These are phyloP conservation scores for Fagus sylvatica DNA, from an alignment of 306 rosid species.

Conservation along the genomic window DNA sequence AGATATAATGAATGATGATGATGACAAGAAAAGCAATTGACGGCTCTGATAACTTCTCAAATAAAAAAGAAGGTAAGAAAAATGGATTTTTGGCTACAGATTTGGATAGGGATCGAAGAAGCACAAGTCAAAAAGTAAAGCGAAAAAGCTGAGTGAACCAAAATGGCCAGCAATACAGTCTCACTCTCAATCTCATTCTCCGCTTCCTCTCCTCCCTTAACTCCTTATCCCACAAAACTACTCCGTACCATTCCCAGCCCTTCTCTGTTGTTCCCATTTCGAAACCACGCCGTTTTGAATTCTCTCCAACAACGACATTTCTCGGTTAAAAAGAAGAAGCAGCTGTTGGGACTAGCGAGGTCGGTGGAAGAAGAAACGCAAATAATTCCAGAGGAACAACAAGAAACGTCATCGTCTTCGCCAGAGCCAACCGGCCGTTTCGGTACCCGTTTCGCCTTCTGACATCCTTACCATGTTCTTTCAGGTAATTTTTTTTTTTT, in stretches of 20 bases:
- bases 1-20: too few species aligned
- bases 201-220: neutral
- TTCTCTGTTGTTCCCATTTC: slow-evolving; percentile 31
- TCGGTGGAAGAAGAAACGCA: slow-evolving; percentile 44
- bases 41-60: too few species aligned
- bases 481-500: slow-evolving; percentile 46
- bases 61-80: too few species aligned
- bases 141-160: neutral
- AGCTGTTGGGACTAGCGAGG: slow-evolving; percentile 29
- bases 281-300: slow-evolving; percentile 26
- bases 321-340: neutral
- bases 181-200: slow-evolving; percentile 24
- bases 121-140: neutral
- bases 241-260: slow-evolving; percentile 2
- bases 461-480: slow-evolving; percentile 82
- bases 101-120: slow-evolving; percentile 7
- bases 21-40: too few species aligned
- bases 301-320: slow-evolving; percentile 19
- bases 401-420: slow-evolving; percentile 27
- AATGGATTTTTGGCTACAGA: neutral
- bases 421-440: slow-evolving; percentile 61
- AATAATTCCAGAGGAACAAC: slow-evolving; percentile 33
- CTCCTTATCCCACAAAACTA: neutral
- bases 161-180: slow-evolving; percentile 45
- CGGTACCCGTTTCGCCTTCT: slow-evolving; percentile 74